Evolutionary conservation across 108 stramenopile species (phyloP).

Genomic region (Cyclostephanos invisitatus): DNA sequence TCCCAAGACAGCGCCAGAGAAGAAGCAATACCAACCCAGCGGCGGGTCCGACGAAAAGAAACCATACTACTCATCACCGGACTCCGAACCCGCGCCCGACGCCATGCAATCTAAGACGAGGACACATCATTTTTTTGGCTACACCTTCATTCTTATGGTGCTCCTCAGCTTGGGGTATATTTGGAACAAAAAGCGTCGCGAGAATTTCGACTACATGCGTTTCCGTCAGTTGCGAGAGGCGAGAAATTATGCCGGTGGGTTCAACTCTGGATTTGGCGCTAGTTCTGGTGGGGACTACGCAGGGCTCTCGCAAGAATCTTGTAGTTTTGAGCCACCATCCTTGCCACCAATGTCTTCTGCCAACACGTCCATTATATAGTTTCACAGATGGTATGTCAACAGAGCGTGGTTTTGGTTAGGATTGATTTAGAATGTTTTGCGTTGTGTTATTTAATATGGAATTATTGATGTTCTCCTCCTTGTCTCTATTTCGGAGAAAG

Average conservation of each 20-base stretch:
- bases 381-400: background rate
- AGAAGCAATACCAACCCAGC: constrained; percentile 34
- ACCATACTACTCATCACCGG: constrained; percentile 43
- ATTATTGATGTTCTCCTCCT: too few species aligned
- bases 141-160: constrained; percentile 51
- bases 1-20: constrained; percentile 10
- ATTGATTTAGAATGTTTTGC: too few species aligned
- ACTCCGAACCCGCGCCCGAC: constrained; percentile 30
- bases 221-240: constrained; percentile 65
- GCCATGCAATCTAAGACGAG: constrained; percentile 29
- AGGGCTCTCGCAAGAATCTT: constrained; percentile 60
- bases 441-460: too few species aligned
- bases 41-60: constrained; percentile 30
- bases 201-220: constrained; percentile 65
- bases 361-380: constrained; percentile 30
- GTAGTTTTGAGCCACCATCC: constrained; percentile 78
- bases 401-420: too few species aligned
- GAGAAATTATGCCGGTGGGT: constrained; percentile 34
- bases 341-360: constrained; percentile 77
- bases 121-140: constrained; percentile 57
- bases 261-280: constrained; percentile 37
- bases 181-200: constrained; percentile 57
- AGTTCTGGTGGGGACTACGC: constrained; percentile 62
- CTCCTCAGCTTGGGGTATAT: constrained; percentile 56
- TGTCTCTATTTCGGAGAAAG: too few species aligned